These are phyloP conservation scores for Mychonastes homosphaera DNA, from an alignment of 139 green algal genomes.

Conservation along the genomic window DNA sequence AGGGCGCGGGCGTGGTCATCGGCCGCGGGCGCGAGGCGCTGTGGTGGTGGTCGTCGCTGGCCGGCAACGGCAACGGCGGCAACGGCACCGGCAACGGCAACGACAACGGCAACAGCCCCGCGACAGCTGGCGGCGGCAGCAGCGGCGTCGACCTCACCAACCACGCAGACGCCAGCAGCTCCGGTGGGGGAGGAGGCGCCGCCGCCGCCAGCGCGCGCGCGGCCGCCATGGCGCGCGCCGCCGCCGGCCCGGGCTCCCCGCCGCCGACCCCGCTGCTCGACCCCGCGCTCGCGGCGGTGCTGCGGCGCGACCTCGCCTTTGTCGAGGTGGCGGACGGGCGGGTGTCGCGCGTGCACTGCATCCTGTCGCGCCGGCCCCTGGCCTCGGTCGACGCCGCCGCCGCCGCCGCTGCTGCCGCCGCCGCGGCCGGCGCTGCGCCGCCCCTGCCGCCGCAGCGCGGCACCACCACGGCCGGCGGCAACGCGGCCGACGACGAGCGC, in stretches of 20 bases:
- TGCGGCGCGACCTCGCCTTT: conserved; percentile 30
- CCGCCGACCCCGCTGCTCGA: conserved; percentile 3
- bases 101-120: too few species aligned
- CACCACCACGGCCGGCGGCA: not conserved
- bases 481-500: not conserved
- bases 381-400: too few species aligned
- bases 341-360: conserved; percentile 50
- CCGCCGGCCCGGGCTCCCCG: not conserved
- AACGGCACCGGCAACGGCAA: too few species aligned
- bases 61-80: too few species aligned
- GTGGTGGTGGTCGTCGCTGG: too few species aligned
- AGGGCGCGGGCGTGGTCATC: conserved; percentile 27
- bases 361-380: conserved; percentile 18
- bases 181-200: not conserved
- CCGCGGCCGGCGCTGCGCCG: too few species aligned
- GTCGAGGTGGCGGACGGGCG: conserved; percentile 47
- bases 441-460: not conserved
- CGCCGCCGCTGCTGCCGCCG: too few species aligned
- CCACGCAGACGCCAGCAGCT: not conserved
- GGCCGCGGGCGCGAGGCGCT: conserved; percentile 28
- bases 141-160: not conserved
- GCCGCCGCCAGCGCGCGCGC: too few species aligned
- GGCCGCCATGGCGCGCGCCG: not conserved
- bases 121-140: not conserved
- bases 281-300: conserved; percentile 10